Evolutionary conservation across 176 grass and related monocot species (phyloP).

Genomic region (Carex parvula): DNA sequence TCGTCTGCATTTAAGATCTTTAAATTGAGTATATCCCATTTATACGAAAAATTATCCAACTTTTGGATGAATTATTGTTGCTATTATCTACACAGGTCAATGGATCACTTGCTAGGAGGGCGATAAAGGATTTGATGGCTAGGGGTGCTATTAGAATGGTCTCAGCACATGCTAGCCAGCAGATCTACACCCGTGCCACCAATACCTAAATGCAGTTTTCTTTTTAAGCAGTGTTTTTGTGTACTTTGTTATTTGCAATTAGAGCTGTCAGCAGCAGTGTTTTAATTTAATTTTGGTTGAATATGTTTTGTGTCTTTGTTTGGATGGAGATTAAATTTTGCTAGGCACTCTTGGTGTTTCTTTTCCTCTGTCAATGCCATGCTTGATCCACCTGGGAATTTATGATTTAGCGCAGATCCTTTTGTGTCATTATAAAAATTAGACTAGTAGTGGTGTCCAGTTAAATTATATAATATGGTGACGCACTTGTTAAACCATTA

Average conservation of each 20-base stretch:
- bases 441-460: no score
- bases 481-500: no score
- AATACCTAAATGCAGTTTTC: constrained; percentile 26
- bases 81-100: constrained; percentile 20
- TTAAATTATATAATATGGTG: no score
- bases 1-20: background rate
- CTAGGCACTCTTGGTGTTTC: background rate
- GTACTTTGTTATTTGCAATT: constrained; percentile 12
- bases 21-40: background rate
- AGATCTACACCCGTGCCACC: constrained; percentile 37
- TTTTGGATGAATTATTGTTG: background rate
- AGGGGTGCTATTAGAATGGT: constrained; percentile 37
- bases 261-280: background rate
- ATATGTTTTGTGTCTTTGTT: constrained; percentile 24
- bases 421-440: background rate
- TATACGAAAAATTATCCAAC: background rate
- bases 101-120: constrained; percentile 34
- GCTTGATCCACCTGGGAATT: background rate
- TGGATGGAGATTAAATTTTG: constrained; percentile 30
- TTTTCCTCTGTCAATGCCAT: background rate
- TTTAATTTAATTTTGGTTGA: constrained; percentile 21
- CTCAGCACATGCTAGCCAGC: constrained; percentile 32
- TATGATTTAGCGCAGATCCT: background rate
- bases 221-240: constrained; percentile 3
- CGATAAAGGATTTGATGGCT: constrained; percentile 42